Conservation (phyloP, 805 yeast genomes). For the Candida silvatica region DNA sequence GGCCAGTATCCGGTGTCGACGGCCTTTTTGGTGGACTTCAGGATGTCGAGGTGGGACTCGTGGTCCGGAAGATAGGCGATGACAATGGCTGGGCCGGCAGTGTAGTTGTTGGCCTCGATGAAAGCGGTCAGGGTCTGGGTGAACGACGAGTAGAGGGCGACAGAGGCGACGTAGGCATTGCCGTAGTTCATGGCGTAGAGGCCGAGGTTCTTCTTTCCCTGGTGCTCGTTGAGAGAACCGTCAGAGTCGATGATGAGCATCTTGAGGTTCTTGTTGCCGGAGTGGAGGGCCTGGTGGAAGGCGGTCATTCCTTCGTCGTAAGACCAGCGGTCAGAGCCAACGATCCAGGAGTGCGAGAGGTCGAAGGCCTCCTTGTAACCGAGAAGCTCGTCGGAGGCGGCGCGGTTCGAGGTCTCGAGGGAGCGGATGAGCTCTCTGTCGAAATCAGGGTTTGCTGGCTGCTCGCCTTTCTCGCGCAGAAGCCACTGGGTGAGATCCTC, state of each 20-base stretch:
- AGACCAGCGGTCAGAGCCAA: constrained; percentile 95
- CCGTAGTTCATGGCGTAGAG: constrained; percentile 92
- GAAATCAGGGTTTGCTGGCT: constrained; percentile 12
- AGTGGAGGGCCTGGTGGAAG: constrained; percentile 72
- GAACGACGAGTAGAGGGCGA: constrained; percentile 88
- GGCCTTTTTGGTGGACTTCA: constrained; percentile 81
- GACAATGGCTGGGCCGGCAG: constrained; percentile 81
- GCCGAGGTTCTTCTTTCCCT: constrained; percentile 87
- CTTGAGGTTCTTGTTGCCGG: constrained; percentile 64
- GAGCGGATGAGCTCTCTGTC: constrained; percentile 23
- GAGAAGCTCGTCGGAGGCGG: constrained; percentile 36
- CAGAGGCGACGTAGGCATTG: constrained; percentile 84
- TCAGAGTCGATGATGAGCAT: constrained; percentile 83
- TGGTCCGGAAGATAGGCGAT: constrained; percentile 84
- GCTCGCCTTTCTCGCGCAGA: constrained; percentile 34
- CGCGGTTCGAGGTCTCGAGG: constrained; percentile 13
- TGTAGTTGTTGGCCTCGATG: constrained; percentile 77
- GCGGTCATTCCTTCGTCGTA: constrained; percentile 90
- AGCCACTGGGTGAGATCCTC: constrained; percentile 66
- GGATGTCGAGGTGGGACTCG: constrained; percentile 56
- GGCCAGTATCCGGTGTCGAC: constrained; percentile 98
- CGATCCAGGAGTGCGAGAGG: constrained; percentile 61
- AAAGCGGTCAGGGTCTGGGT: constrained; percentile 87
- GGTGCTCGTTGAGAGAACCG: constrained; percentile 42
- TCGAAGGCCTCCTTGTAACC: constrained; percentile 36